A percentile compares a stretch with the other conserved stretches of the same genome.
These are phyloP conservation scores for Stylonectria norvegica DNA, from an alignment of 2,329 filamentous ascomycete species.

Conservation along the genomic window DNA sequence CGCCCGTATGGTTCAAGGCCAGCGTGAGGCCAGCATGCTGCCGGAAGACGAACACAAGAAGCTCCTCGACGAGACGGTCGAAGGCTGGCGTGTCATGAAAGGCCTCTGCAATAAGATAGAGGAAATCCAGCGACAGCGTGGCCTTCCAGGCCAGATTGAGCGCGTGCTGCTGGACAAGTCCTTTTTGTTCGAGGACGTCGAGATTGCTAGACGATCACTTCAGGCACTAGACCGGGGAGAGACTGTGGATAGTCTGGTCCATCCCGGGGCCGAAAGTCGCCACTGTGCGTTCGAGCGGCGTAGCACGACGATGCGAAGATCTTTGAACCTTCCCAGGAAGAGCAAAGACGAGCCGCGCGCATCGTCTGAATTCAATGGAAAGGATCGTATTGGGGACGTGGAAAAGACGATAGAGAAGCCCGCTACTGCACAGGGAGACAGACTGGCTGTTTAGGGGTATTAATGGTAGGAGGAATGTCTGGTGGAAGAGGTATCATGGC, in stretches of 20 bases:
- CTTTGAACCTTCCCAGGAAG: conserved; percentile 15
- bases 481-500: conserved; percentile 8
- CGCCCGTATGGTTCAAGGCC: conserved; percentile 57
- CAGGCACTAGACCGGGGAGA: conserved; percentile 45
- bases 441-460: conserved; percentile 9
- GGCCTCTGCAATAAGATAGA: conserved; percentile 29
- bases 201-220: conserved; percentile 44
- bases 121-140: conserved; percentile 34
- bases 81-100: conserved; percentile 33
- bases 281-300: conserved; percentile 12
- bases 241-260: conserved; percentile 25
- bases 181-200: conserved; percentile 47
- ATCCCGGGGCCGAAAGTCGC: conserved; percentile 12
- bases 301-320: conserved; percentile 18
- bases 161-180: conserved; percentile 26
- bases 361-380: conserved; percentile 7
- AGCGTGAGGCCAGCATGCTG: conserved; percentile 41
- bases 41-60: conserved; percentile 31
- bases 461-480: no score
- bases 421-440: conserved; percentile 3
- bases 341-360: conserved; percentile 9
- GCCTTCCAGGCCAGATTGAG: conserved; percentile 36
- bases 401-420: not conserved
- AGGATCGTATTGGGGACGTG: conserved; percentile 1
- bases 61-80: conserved; percentile 25